These are phyloP conservation scores for Camelina laxa DNA, from an alignment of 345 rosid species.

Conservation along the genomic window DNA sequence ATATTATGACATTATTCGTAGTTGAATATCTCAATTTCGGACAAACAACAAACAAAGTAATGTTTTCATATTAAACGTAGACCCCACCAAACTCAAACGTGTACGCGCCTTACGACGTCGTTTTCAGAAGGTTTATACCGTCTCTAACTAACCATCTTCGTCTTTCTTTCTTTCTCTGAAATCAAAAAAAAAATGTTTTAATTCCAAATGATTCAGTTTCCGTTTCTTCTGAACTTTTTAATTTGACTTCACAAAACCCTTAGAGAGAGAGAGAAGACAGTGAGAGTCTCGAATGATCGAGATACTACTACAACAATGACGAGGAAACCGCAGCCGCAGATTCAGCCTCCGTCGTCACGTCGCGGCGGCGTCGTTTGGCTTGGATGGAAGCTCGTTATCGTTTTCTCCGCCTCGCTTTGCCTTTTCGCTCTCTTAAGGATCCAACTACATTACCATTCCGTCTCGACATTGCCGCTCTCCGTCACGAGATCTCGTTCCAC, in stretches of 20 bases:
- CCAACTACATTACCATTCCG: constrained; percentile 47
- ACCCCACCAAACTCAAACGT: neutral
- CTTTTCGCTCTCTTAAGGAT: constrained; percentile 65
- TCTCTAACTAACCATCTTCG: neutral
- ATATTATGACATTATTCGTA: neutral
- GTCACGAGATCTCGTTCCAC: constrained; percentile 43
- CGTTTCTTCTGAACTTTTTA: neutral
- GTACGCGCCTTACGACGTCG: constrained; percentile 9
- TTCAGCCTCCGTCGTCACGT: constrained; percentile 35
- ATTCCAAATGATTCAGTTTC: constrained; percentile 18
- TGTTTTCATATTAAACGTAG: neutral
- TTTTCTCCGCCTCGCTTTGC: constrained; percentile 63
- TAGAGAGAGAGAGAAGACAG: neutral
- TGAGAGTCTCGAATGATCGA: constrained; percentile 23
- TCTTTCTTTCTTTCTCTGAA: constrained; percentile 11
- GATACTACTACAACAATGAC: constrained; percentile 38
- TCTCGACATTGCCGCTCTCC: constrained; percentile 43
- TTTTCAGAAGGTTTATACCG: neutral
- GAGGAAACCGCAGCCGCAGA: constrained; percentile 52
- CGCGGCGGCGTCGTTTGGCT: constrained; percentile 68
- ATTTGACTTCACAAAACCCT: constrained; percentile 18
- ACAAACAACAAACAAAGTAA: neutral
- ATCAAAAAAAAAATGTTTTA: constrained; percentile 1
- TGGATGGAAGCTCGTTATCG: constrained; percentile 67
- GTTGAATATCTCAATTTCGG: neutral